Evolutionary conservation across 495 filamentous ascomycete species (phyloP).

Genomic region (Friedmanniomyces endolithicus): DNA sequence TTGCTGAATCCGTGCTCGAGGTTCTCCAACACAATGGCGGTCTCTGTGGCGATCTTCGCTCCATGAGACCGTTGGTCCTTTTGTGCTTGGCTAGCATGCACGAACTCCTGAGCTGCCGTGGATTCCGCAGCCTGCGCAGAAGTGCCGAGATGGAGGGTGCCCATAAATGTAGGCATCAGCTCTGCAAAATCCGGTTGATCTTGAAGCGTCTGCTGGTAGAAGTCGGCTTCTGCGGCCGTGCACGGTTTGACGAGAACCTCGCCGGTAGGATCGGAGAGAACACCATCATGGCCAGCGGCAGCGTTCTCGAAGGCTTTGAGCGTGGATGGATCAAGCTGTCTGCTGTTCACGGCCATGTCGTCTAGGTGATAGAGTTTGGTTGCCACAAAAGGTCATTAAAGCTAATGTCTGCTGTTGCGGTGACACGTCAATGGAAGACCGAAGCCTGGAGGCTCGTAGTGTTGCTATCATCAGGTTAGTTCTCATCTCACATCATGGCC

Average conservation of each 20-base stretch:
- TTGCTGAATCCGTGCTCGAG: slow-evolving; percentile 66
- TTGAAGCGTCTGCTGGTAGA: slow-evolving; percentile 66
- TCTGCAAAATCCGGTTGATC: slow-evolving; percentile 58
- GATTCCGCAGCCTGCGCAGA: slow-evolving; percentile 40
- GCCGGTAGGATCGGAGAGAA: slow-evolving; percentile 73
- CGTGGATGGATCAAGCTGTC: slow-evolving; percentile 26
- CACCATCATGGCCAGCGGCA: slow-evolving; percentile 90
- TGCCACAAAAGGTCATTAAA: neutral
- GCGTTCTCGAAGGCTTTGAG: slow-evolving; percentile 64
- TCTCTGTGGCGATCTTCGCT: slow-evolving; percentile 45
- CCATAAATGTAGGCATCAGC: slow-evolving; percentile 76
- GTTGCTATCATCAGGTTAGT: neutral
- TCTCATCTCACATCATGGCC: too few relatives aligned
- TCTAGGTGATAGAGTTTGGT: slow-evolving; percentile 3
- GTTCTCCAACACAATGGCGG: slow-evolving; percentile 80
- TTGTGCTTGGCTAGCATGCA: neutral
- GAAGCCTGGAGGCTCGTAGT: slow-evolving; percentile 14
- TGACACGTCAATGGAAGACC: neutral
- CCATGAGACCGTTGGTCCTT: slow-evolving; percentile 21
- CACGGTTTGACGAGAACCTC: slow-evolving; percentile 91
- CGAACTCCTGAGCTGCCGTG: slow-evolving; percentile 14
- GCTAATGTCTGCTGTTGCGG: neutral
- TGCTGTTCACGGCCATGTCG: slow-evolving; percentile 18
- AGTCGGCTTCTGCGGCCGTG: slow-evolving; percentile 70
- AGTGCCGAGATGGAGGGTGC: slow-evolving; percentile 51